A percentile compares a stretch with the other conserved stretches of the same genome.
These are phyloP conservation scores for Apophysomyces variabilis DNA, from an alignment of 371 early-diverging fungal species.

Conservation along the genomic window DNA sequence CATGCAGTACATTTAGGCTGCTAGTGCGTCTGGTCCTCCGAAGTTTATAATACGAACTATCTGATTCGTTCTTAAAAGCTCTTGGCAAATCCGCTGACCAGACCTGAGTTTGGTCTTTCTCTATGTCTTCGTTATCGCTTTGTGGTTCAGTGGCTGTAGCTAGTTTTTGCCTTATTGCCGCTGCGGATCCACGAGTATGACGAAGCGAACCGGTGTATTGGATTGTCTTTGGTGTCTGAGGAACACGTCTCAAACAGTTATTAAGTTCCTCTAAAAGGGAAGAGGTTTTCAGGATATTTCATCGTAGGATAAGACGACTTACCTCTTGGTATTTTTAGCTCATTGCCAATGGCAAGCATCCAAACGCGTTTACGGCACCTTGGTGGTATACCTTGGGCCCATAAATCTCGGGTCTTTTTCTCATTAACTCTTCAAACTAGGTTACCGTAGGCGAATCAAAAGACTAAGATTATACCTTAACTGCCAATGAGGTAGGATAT, in stretches of 20 bases:
- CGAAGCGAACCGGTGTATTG: background rate
- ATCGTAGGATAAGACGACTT: background rate
- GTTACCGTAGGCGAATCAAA: background rate
- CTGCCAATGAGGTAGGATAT: slow-evolving; percentile 51
- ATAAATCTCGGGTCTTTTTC: slow-evolving; percentile 35
- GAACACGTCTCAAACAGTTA: slow-evolving; percentile 16
- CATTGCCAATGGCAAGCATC: slow-evolving; percentile 49
- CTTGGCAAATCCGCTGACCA: background rate
- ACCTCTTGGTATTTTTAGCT: slow-evolving; percentile 41
- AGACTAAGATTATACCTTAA: slow-evolving; percentile 20
- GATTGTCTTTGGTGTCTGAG: background rate
- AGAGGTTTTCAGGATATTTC: background rate
- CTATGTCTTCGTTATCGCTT: background rate
- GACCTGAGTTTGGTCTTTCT: background rate
- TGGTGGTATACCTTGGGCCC: slow-evolving; percentile 54
- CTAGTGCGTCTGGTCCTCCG: slow-evolving; percentile 41
- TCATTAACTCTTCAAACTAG: slow-evolving; percentile 30
- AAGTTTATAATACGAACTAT: slow-evolving; percentile 19
- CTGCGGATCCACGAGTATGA: background rate
- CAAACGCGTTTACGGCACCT: slow-evolving; percentile 51
- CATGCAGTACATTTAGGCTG: slow-evolving; percentile 49
- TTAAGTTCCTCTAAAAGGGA: slow-evolving; percentile 11
- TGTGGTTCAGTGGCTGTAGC: background rate
- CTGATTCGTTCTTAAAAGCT: background rate
- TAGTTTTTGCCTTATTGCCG: background rate